These are phyloP conservation scores for Tolypocladium sp. DNA, from an alignment of 2,329 filamentous ascomycete species.

Conservation along the genomic window DNA sequence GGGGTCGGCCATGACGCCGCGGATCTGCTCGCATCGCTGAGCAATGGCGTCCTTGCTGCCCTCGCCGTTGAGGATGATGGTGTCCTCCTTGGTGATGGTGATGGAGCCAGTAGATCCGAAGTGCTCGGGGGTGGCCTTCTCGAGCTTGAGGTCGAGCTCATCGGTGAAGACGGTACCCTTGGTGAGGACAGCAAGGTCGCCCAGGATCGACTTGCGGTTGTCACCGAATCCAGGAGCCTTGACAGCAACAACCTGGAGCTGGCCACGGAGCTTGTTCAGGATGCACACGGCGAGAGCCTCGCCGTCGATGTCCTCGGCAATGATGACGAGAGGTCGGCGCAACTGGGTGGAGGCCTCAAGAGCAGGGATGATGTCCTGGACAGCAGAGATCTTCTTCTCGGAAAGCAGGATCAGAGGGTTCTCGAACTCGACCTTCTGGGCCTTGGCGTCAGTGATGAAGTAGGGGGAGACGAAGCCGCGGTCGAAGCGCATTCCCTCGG, in stretches of 20 bases:
- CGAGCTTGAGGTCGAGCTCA: conserved; percentile 97
- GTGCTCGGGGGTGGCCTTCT: conserved; percentile 94
- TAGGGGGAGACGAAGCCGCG: conserved; percentile 97
- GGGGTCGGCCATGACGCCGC: conserved; percentile 89
- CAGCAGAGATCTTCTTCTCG: conserved; percentile 99
- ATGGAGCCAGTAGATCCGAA: conserved; percentile 96
- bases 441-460: conserved; percentile 99
- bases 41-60: conserved; percentile 88
- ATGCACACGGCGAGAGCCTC: conserved; percentile 98
- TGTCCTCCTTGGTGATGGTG: conserved; percentile 99
- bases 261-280: conserved; percentile 98
- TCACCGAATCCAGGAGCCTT: conserved; percentile 99
- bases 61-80: conserved; percentile 94
- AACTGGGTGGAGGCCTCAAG: conserved; percentile 94
- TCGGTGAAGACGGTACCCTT: conserved; percentile 97
- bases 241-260: conserved; percentile 96
- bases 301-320: conserved; percentile 97
- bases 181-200: conserved; percentile 90
- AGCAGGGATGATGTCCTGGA: conserved; percentile 97
- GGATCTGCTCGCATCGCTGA: conserved; percentile 98
- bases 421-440: conserved; percentile 99
- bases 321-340: conserved; percentile 93
- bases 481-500: conserved; percentile 99
- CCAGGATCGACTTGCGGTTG: conserved; percentile 99
- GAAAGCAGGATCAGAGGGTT: conserved; percentile 97